Evolutionary conservation across 148 eudicot species (phyloP), one percentile per base, ranked within the genome.

Genomic region (Dysphania ambrosioides): DNA sequence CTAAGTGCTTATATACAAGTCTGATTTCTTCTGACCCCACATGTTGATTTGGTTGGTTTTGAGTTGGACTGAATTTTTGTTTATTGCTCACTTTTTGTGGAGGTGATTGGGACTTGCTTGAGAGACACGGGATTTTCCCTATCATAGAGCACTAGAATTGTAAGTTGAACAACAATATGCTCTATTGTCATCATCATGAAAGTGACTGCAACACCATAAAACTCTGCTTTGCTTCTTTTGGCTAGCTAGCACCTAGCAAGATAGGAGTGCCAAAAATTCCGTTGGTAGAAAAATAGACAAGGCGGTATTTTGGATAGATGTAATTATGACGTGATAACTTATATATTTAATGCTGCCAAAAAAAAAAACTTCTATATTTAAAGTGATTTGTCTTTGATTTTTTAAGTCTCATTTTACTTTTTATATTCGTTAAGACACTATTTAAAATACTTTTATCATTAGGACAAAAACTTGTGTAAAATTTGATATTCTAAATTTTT

Each of bases 131-230:
- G 72, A 29, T 76, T 57, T 21, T 38, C 29, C 65, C 71, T n/a
- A 53, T 66, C 75, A 59, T 18, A 38, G 63, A 49, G 66, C 74
- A 79, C 66, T 79, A 68, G 30, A 56, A 64, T 11, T 72, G 77
- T 68, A 68, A 44, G 77, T 18, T 38, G 58, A 65, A 77, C 70
- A n/a, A 40, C 61, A 72, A 42, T 72, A 5, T 66, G 69, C 79
- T 60, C 60, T 41, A 18, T 66, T 73, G 77, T 73, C 81, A 60
- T 68, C 29, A 44, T 66, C 76, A 72, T 74, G 61, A 42, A 42
- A 73, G 62, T 30, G 26, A 49, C 61, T 32, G 13, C 23, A 49
- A 31, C 61, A 19, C 24, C 24, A 61, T 61, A 27, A 47, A 72
- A 32, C 51, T 31, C 15, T 40, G 65, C 53, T 53, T 72, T 51